Percentiles rank a stretch among this genome's conserved stretches.
Conservation (phyloP, 1,284 basidiomycete genomes). For the Wallemia hederae region DNA sequence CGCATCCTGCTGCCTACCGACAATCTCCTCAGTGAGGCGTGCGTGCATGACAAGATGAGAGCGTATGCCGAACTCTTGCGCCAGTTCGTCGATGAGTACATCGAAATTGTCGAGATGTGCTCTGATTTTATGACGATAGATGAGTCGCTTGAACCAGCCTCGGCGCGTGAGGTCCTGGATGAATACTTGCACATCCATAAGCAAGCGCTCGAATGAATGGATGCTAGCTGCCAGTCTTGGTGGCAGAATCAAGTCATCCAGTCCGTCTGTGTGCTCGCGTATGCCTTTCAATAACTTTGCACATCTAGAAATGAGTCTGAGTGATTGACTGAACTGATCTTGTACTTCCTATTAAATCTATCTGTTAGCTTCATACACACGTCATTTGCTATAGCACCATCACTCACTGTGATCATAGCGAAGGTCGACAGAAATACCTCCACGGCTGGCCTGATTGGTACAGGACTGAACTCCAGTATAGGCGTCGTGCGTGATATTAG, state of each 20-base stretch:
- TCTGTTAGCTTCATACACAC: no score
- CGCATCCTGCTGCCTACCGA: neutral
- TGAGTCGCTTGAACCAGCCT: neutral
- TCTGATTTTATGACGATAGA: neutral
- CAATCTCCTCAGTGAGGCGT: neutral
- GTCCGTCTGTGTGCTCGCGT: neutral
- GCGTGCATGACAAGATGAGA: neutral
- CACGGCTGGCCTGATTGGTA: neutral
- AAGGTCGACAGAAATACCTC: neutral
- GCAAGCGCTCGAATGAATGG: neutral
- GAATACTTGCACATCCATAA: neutral
- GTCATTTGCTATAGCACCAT: neutral
- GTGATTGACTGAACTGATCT: neutral
- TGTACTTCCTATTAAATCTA: neutral
- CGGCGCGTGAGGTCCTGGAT: neutral
- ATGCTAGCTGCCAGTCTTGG: neutral
- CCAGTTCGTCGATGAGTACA: neutral
- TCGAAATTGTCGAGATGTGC: neutral
- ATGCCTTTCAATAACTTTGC: neutral
- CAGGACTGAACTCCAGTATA: neutral
- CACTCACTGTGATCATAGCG: neutral
- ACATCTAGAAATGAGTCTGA: neutral
- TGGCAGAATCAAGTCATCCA: neutral
- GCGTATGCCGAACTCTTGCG: neutral
- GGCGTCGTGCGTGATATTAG: neutral